Evolutionary conservation across 2,329 filamentous ascomycete genomes (phyloP), one percentile per base, ranked within the genome.

Genomic region (Exophiala lecanii-corni): DNA sequence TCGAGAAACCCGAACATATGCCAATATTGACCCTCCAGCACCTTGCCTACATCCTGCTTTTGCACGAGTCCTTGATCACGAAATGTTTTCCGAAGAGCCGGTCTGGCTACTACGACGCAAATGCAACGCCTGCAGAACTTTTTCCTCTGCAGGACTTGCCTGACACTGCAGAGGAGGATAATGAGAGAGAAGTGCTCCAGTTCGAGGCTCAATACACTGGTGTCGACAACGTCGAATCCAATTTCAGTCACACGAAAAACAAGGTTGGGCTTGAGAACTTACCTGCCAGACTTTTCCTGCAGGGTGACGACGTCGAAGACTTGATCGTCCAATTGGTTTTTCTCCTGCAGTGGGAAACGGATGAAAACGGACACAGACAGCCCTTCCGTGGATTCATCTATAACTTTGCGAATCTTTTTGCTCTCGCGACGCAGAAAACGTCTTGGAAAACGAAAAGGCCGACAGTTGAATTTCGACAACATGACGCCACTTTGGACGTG

Each of bases 391-490:
- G 51, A 31, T 51, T 43, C 26, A 49, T 50, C 32, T 53, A 53
- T 26, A 49, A 49, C 16, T 53, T 51, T 36, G 45, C 46, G 32
- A 47, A 49, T 32, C 36, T 49, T 9, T 41, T 41, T 16, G 36
- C 39, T 15, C 9, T 45, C 12, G 45, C 41, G n/a, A 36, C 35
- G 13, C 38, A 47, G 20, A 36, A 40, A n/a, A 49, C 44, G 21
- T 36, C 30, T 18, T 39, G 42, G 41, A 48, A 53, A 28, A 31
- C 37, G 10, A 46, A 44, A 28, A 48, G 45, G 26, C 50, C 50
- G 7, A 54, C 53, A 9, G 42, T 53, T 17, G 53, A 53, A 37
- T 54, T 55, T 28, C 40, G 50, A 10, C 53, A 55, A 30, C 53
- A 55, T 36, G 50, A 39, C 2, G 51, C 50, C 23, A 47, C 41